Evolutionary conservation across 352 stramenopile genomes (phyloP), one percentile per base, ranked within the genome.

Genomic region (Globisporangium camurandrum): DNA sequence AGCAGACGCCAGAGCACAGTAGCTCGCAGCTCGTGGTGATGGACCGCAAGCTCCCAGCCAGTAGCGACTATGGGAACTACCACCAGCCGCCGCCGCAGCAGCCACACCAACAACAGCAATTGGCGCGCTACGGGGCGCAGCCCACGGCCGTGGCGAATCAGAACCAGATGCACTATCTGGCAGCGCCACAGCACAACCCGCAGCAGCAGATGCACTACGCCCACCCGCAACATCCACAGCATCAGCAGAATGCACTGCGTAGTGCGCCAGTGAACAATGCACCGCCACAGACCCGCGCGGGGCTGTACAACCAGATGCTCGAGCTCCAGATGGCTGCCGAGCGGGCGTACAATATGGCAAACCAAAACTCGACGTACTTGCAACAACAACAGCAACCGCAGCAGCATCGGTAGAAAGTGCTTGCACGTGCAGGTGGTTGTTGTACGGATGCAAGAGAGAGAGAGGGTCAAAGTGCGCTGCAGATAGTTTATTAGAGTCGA

Each of bases 241-340:
- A 54, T 19, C 43, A 40, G 9, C 43, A 62, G 34, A 17, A 8
- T 12, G 6, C 36, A 24, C n/a, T 19, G 19, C 5, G 36, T 41
- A 9, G 8, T 19, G 36, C 33, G 33, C 33, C 33, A 39, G 14
- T 12, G 8, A 39, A 7, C n/a, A 12, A 8, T 11, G 17, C 36
- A 24, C 17, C 17, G 16, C 20, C 30, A 19, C 45, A 53, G 31
- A 36, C 42, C 17, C 76, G 75, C 20, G 62, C 71, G 54, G 74
- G 60, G 12, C 64, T 88, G 8, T 88, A 88, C 65, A 85, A 86
- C 54, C 72, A 88, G 51, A 86, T 88, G 77, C 59, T 86, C 26
- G 74, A 85, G 54, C 59, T 88, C 49, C 77, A 85, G 46, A 72
- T 86, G 59, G 61, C 78, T 26, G 74, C 77, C 27, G 77, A 88